Evolutionary conservation across 768 basidiomycete genomes (phyloP), one percentile per base, ranked within the genome.

Genomic region (Mycena kentingensis): DNA sequence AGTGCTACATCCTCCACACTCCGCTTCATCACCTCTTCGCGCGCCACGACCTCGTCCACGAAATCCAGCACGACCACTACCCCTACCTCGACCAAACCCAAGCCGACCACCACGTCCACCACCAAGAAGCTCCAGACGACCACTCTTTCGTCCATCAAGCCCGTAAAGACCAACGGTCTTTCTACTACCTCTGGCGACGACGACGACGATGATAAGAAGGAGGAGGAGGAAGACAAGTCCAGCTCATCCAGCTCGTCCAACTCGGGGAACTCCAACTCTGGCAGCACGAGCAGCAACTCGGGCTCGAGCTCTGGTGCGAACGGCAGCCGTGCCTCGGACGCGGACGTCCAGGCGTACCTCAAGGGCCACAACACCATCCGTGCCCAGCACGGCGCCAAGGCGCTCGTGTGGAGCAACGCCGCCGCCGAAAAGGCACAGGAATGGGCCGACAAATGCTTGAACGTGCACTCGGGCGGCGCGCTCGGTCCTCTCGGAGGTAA

Each of bases 401-500:
- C 78, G 7, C 69, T 93, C 39, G 79, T 78, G 0, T 93, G 89
- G 88, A 83, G 73, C 65, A 70, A 81, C 48, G 65, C 69, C 3
- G 66, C 87, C 34, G 84, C 87, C 1, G 63, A 66, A n/a, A 80
- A 78, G 52, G 91, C 90, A 5, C 80, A 85, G 62, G 64, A 77
- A 49, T 89, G 87, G 84, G 87, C 88, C 3, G 75, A 83, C 58
- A 68, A 70, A 13, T 93, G 91, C 63, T 63, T 75, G 3, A 89
- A 86, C 66, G 27, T 82, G 56, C 91, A 93, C 64, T 87, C 86
- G 13, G 79, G 79, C 19, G 87, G 87, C 24, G 67, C 72, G 22
- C 76, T 88, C 27, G 87, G 87, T 4, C 72, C 75, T 3, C 81
- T 75, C 55, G 88, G 87, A 64, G 85, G 83, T 85, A 52, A 18